phyloP scores from a whole-genome alignment of 805 yeast species.

The Sugiyamaella chiloensis region DNA sequence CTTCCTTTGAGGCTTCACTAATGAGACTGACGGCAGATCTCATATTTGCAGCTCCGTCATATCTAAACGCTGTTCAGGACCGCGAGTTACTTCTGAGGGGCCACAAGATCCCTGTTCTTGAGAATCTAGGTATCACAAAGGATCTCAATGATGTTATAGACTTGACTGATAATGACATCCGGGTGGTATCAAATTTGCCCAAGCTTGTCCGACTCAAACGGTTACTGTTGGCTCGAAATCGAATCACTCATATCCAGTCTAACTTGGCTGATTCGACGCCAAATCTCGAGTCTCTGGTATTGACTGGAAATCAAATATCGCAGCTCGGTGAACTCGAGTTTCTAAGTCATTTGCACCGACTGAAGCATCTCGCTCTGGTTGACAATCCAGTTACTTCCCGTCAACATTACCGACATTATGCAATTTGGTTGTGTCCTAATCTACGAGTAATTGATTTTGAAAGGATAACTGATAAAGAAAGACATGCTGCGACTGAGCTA shows the following conservation, averaged over 20 bases:
- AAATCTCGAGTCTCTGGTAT: slow-evolving; percentile 48
- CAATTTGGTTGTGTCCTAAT: slow-evolving; percentile 61
- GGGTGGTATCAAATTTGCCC: slow-evolving; percentile 51
- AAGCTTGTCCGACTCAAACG: slow-evolving; percentile 43
- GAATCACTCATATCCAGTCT: slow-evolving; percentile 44
- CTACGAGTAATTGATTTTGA: slow-evolving; percentile 65
- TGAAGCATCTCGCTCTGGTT: slow-evolving; percentile 48
- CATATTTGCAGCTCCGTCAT: slow-evolving; percentile 49
- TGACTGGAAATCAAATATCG: slow-evolving; percentile 50
- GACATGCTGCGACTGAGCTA: slow-evolving; percentile 42
- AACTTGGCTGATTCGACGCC: slow-evolving; percentile 39
- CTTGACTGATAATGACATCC: slow-evolving; percentile 70
- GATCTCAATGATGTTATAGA: slow-evolving; percentile 59
- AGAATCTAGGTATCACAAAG: slow-evolving; percentile 40
- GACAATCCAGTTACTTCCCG: slow-evolving; percentile 56
- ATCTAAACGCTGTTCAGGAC: slow-evolving; percentile 41
- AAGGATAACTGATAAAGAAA: slow-evolving; percentile 55
- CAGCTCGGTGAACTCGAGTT: slow-evolving; percentile 44
- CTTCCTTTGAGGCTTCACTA: no score
- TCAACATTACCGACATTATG: slow-evolving; percentile 55
- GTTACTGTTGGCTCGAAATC: slow-evolving; percentile 61
- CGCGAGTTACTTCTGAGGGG: slow-evolving; percentile 44
- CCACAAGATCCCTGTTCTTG: slow-evolving; percentile 41
- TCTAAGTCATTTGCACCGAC: slow-evolving; percentile 38
- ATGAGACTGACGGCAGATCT: slow-evolving; percentile 59